These are phyloP conservation scores for Podospora pseudoanserina DNA, from an alignment of 495 filamentous ascomycete genomes.

Conservation along the genomic window DNA sequence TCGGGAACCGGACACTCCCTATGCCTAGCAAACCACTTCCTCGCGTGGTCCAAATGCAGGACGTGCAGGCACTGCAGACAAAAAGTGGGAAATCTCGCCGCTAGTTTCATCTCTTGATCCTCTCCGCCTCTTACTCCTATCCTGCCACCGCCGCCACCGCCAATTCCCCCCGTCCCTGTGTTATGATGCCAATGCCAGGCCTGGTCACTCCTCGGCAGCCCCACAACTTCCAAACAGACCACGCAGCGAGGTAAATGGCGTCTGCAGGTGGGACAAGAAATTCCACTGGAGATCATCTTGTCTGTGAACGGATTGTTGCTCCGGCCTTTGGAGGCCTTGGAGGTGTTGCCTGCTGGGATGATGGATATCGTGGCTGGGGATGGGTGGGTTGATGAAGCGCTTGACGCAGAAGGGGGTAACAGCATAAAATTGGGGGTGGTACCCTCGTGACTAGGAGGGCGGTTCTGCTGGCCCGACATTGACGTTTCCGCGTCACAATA, in stretches of 20 bases:
- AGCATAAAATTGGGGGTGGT: conserved; percentile 18
- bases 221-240: conserved; percentile 81
- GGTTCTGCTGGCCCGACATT: conserved; percentile 13
- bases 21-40: conserved; percentile 80
- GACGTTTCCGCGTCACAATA: conserved; percentile 63
- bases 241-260: conserved; percentile 85
- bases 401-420: not conserved
- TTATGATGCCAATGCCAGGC: conserved; percentile 42
- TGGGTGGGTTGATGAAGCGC: not conserved
- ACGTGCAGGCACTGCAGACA: conserved; percentile 89
- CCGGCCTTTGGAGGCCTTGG: not conserved
- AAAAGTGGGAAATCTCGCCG: conserved; percentile 63
- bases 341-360: conserved; percentile 10
- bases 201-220: conserved; percentile 56
- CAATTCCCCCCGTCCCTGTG: not conserved
- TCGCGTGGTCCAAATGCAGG: conserved; percentile 82
- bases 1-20: conserved; percentile 83
- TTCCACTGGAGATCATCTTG: conserved; percentile 48
- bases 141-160: not conserved
- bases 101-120: conserved; percentile 46
- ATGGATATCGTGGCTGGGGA: conserved; percentile 8
- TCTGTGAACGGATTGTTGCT: conserved; percentile 41
- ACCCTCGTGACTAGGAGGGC: not conserved
- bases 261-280: conserved; percentile 80
- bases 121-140: conserved; percentile 15